phyloP scores from a whole-genome alignment of 1,139 yeast species.

The Yamadazyma blattariae region DNA sequence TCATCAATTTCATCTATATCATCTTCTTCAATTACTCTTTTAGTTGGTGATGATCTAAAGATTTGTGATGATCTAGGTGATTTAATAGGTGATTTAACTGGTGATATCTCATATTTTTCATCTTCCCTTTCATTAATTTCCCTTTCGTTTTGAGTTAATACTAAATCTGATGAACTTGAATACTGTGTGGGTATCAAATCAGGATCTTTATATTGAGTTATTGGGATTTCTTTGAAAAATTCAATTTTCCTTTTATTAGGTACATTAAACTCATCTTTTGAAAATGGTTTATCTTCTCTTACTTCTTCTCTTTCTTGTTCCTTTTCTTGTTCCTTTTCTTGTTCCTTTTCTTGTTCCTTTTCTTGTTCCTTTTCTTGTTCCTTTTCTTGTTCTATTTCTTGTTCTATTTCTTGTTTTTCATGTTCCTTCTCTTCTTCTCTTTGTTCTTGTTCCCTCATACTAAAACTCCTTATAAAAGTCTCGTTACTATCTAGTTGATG shows the following conservation, averaged over 20 bases:
- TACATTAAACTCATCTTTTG: neutral
- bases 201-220: conserved; percentile 6
- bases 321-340: neutral
- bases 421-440: too few relatives aligned
- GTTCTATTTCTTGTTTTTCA: too few relatives aligned
- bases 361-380: neutral
- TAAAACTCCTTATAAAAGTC: too few relatives aligned
- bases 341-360: neutral
- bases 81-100: neutral
- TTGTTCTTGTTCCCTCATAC: too few relatives aligned
- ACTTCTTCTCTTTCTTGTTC: neutral
- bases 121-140: neutral
- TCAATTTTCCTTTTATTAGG: conserved; percentile 1
- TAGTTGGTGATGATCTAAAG: neutral
- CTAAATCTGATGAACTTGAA: conserved; percentile 7
- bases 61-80: neutral
- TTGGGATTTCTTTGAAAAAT: conserved; percentile 1
- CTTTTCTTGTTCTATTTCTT: neutral
- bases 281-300: neutral
- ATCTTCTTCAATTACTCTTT: neutral
- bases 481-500: too few relatives aligned
- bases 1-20: neutral
- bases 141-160: neutral
- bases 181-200: conserved; percentile 13
- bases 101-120: neutral